Percentiles rank a stretch among this genome's conserved stretches.
Conservation (phyloP, 129 eudicot species). For the Helianthus tuberosus region DNA sequence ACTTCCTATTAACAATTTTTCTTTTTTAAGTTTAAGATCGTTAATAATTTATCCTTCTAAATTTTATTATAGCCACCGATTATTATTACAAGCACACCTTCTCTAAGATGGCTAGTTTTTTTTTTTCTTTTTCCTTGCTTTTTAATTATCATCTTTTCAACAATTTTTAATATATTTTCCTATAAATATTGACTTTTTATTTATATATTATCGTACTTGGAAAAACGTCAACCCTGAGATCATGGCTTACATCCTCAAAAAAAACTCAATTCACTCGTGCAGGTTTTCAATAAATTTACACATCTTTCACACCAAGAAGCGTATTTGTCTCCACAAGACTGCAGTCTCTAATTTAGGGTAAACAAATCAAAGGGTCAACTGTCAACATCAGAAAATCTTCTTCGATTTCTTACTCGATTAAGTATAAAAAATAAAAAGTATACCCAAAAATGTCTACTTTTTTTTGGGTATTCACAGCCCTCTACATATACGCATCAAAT, state of each 20-base stretch:
- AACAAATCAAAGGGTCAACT: conserved; percentile 29
- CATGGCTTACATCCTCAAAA: conserved; percentile 10
- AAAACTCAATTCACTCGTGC: conserved; percentile 15
- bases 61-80: background rate
- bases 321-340: conserved; percentile 12
- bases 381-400: conserved; percentile 32
- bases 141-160: background rate
- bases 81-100: background rate
- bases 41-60: background rate
- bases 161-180: background rate
- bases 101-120: background rate
- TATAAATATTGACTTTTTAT: background rate
- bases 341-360: conserved; percentile 23
- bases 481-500: conserved; percentile 27
- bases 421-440: conserved; percentile 4
- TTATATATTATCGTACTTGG: background rate
- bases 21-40: background rate
- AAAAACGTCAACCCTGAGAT: conserved; percentile 26
- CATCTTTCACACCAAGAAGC: conserved; percentile 25
- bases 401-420: conserved; percentile 15
- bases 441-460: conserved; percentile 25
- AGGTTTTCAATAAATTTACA: background rate
- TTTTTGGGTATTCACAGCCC: conserved; percentile 30
- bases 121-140: background rate
- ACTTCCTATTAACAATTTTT: background rate